Percentiles rank a stretch among this genome's conserved stretches.
These are phyloP conservation scores for Aspergillus persii DNA, from an alignment of 2,329 filamentous ascomycete species.

Conservation along the genomic window DNA sequence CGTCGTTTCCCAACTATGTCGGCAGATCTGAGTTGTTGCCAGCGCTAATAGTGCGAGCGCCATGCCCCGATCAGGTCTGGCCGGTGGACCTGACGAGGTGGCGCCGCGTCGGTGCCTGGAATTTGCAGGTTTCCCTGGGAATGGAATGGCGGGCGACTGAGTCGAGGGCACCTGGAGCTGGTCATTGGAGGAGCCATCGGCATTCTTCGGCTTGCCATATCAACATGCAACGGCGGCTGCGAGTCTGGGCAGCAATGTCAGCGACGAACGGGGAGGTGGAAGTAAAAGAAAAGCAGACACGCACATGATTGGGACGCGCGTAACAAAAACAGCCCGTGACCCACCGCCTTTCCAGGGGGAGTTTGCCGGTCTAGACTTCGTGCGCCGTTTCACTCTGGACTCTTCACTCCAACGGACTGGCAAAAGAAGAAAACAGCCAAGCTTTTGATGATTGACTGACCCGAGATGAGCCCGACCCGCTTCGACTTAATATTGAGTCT, in stretches of 20 bases:
- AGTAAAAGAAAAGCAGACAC: too few species aligned
- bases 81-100: background rate
- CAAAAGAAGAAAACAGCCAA: background rate
- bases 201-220: background rate
- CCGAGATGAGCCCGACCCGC: background rate
- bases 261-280: too few species aligned
- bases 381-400: too few species aligned
- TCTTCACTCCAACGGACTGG: background rate
- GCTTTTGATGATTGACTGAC: background rate
- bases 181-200: background rate
- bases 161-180: too few species aligned
- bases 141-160: background rate
- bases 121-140: background rate
- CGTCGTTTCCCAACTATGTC: background rate
- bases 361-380: too few species aligned
- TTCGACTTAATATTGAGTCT: background rate
- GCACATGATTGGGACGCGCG: background rate
- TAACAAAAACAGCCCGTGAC: background rate
- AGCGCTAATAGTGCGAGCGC: background rate
- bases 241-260: background rate
- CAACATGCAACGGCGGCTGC: background rate
- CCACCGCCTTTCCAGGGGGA: background rate
- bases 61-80: background rate
- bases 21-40: background rate
- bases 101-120: background rate